A percentile compares a stretch with the other conserved stretches of the same genome.
Conservation (phyloP, 129 eudicot species). For the sunflower (Helianthus annuus) region HanXRQr2.0-SUNRISE NC_035441.2:178590175-178590674, state of each 20-base stretch:
- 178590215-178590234: constrained; percentile 66
- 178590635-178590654: constrained; percentile 54
- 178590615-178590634: neutral
- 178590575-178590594: neutral
- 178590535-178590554: constrained; percentile 87
- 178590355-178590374: constrained; percentile 81
- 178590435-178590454: constrained; percentile 87
- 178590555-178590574: constrained; percentile 67
- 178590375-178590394: constrained; percentile 57
- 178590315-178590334: constrained; percentile 52
- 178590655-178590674: constrained; percentile 96
- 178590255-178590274: constrained; percentile 95
- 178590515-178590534: constrained; percentile 81
- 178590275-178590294: constrained; percentile 95
- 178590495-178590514: constrained; percentile 76
- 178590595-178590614: neutral
- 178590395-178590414: constrained; percentile 95
- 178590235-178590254: constrained; percentile 83
- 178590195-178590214: constrained; percentile 60
- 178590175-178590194: constrained; percentile 56
- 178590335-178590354: constrained; percentile 96
- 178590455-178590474: constrained; percentile 63
- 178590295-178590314: constrained; percentile 68
- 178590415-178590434: constrained; percentile 92
- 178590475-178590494: constrained; percentile 75